These are phyloP conservation scores for Suhomyces xylopsoci DNA, from an alignment of 805 yeast species.

Conservation along the genomic window DNA sequence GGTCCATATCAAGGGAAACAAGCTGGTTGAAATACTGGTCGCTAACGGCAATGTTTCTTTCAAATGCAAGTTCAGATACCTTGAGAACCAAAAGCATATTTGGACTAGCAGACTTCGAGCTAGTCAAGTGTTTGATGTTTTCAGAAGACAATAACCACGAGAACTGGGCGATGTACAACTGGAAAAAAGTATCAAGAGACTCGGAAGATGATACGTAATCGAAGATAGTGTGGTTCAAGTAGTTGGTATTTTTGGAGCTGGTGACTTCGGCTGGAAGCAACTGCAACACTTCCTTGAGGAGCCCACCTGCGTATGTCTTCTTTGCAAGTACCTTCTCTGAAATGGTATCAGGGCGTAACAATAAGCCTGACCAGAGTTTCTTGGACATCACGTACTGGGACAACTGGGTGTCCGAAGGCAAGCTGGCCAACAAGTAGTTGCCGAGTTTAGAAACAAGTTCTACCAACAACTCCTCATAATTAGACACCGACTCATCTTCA, in stretches of 20 bases:
- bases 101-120: not conserved
- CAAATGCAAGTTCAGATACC: constrained; percentile 1
- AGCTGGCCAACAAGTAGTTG: constrained; percentile 22
- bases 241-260: not conserved
- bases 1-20: not conserved
- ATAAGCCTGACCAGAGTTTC: constrained; percentile 25
- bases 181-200: constrained; percentile 10
- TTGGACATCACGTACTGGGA: constrained; percentile 14
- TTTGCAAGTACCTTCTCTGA: constrained; percentile 15
- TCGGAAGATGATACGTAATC: not conserved
- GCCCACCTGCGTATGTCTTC: constrained; percentile 23
- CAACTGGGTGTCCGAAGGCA: constrained; percentile 10
- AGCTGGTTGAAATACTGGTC: constrained; percentile 1
- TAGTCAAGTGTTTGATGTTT: constrained; percentile 14
- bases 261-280: constrained; percentile 19
- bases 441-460: constrained; percentile 46
- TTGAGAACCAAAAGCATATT: constrained; percentile 3
- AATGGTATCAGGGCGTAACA: not conserved
- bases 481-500: constrained; percentile 19
- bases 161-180: constrained; percentile 16
- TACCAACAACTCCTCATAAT: constrained; percentile 21
- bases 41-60: not conserved
- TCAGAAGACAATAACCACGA: constrained; percentile 25
- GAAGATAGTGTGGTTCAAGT: not conserved
- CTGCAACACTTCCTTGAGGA: constrained; percentile 34